Conservation (phyloP, 2,329 filamentous ascomycete species). For the Fusarium haematococcum region DNA sequence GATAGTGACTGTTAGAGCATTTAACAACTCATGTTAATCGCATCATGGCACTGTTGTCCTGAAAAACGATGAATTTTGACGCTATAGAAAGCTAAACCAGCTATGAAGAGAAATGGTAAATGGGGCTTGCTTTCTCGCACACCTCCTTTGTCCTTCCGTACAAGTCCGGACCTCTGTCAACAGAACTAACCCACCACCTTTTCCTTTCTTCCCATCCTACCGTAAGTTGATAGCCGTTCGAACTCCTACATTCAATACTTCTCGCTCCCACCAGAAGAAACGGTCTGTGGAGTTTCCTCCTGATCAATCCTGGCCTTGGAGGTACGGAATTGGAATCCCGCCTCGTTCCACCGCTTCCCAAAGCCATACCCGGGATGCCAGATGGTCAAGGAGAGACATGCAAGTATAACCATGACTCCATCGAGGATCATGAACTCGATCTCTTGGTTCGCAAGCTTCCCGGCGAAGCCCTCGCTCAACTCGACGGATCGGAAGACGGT, state of each 20-base stretch:
- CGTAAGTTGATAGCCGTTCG: not conserved
- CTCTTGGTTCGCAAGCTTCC: conserved; percentile 31
- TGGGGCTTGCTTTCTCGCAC: not conserved
- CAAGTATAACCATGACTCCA: conserved; percentile 34
- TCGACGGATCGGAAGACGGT: conserved; percentile 33
- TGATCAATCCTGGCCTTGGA: conserved; percentile 15
- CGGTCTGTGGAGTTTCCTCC: conserved; percentile 5
- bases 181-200: not conserved
- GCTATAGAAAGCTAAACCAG: not conserved
- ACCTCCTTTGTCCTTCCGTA: not conserved
- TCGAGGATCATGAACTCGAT: conserved; percentile 35
- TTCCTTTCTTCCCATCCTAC: not conserved
- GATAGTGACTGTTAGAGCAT: not conserved
- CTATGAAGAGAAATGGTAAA: not conserved
- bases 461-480: conserved; percentile 28
- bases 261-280: conserved; percentile 6
- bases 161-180: not conserved
- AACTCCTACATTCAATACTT: not conserved
- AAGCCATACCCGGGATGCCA: conserved; percentile 27
- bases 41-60: not conserved
- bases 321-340: conserved; percentile 22
- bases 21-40: too few species aligned
- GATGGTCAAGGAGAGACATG: conserved; percentile 18
- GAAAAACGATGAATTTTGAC: not conserved
- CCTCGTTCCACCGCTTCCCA: conserved; percentile 21